Base-by-base conservation (phyloP, 2,329 filamentous ascomycete genomes). In the Fonsecaea nubica region DNA sequence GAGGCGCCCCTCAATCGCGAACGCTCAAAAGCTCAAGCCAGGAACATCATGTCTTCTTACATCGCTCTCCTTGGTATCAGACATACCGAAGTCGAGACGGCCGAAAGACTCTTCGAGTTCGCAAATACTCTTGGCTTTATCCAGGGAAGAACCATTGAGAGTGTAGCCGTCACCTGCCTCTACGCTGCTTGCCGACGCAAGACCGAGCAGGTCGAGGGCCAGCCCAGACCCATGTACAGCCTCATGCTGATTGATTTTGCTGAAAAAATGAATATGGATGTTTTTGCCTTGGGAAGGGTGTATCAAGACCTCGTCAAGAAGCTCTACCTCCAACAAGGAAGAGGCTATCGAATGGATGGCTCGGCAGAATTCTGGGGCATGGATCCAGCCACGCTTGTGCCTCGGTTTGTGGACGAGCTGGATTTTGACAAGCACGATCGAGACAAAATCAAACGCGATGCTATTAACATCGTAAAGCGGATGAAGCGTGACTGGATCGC, bases 211-310 rank as follows among this genome's bases (percentile, higher is more conserved):
- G 65, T 69, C 15, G 88, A 92, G 68, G 87, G 87, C 52, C 89
- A 89, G 13, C 58, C 50, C 15, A 56, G 65, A 21, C 66, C 69
- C 5, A 60, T 65, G 48, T 71, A 72, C 50, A 63, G 65, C 30
- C 85, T 95, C 72, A 93, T 99, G 90, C 85, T 99, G 52, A 98
- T 99, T 77, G 95, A 99, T 76, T 88, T 99, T 75, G 92, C 95
- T 12, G 95, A 99, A 42, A 65, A 67, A 57, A 36, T 67, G 42
- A 68, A 85, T 81, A 87, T 95, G 76, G 97, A 97, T 72, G 94
- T 99, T 30, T 99, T 96, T 80, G 90, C 92, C 69, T 85, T 99
- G 13, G 95, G 95, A 50, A 89, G 92, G 68, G 91, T 92, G 33
- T 98, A 96, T 84, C 96, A 96, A 77, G 88, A 89, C 45, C 85